Conservation (phyloP, 306 rosid species). For the cucumber (Cucumis sativus) region DNA sequence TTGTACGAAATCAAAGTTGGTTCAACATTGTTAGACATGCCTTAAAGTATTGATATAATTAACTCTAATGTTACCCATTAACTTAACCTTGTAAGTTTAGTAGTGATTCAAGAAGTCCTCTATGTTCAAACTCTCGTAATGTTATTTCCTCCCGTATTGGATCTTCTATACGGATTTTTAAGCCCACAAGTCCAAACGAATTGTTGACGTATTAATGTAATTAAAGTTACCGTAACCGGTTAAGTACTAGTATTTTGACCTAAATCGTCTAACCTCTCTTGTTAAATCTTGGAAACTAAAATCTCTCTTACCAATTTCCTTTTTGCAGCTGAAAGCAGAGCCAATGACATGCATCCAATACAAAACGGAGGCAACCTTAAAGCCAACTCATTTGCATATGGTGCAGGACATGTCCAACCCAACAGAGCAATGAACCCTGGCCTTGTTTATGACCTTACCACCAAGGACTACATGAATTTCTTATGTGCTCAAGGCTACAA, state of each 20-base stretch:
- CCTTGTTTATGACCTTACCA: slow-evolving; percentile 43
- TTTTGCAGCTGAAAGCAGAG: not conserved
- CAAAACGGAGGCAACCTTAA: not conserved
- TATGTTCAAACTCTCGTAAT: no score
- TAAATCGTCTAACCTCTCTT: no score
- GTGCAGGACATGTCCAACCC: slow-evolving; percentile 49
- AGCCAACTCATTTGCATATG: slow-evolving; percentile 45
- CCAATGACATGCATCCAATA: not conserved
- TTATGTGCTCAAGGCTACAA: slow-evolving; percentile 43
- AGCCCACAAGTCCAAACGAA: no score
- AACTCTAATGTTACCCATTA: no score
- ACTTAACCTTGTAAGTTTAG: not conserved
- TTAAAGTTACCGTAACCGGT: no score
- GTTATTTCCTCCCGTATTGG: no score
- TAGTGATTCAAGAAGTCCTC: not conserved
- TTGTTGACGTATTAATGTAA: no score
- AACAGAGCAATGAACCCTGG: slow-evolving; percentile 44
- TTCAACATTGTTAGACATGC: no score
- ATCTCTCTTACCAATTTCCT: not conserved
- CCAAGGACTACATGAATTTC: slow-evolving; percentile 37
- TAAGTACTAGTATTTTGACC: no score
- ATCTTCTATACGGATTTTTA: no score
- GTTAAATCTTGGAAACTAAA: not conserved
- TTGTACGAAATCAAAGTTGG: no score
- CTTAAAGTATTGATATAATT: not conserved